Conservation (phyloP, 2,329 filamentous ascomycete genomes). For the Penicillium sp. region DNA sequence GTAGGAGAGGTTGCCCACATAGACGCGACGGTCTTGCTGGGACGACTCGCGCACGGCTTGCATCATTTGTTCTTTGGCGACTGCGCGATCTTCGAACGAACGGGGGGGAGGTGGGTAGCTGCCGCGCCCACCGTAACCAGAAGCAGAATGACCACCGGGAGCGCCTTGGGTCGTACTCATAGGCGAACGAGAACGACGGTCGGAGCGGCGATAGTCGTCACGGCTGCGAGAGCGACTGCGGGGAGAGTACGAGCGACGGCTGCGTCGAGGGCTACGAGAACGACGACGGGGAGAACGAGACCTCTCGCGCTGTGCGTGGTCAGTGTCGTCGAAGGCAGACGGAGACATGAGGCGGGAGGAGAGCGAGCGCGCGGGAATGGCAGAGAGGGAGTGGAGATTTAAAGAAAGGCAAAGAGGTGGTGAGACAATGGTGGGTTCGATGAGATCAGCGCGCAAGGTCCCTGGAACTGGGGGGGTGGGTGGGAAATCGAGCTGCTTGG, state of each 20-base stretch:
- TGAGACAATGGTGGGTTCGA: too few species aligned
- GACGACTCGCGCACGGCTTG: conserved; percentile 84
- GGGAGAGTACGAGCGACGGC: conserved; percentile 68
- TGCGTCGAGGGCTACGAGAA: conserved; percentile 70
- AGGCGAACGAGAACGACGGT: conserved; percentile 73
- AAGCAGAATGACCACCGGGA: conserved; percentile 54
- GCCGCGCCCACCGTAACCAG: conserved; percentile 50
- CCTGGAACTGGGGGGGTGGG: too few species aligned
- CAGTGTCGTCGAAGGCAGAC: too few species aligned
- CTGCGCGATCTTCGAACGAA: conserved; percentile 75
- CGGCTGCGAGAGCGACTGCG: conserved; percentile 70
- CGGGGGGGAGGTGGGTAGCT: conserved; percentile 56
- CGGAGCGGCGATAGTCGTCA: conserved; percentile 66
- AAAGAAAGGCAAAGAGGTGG: too few species aligned
- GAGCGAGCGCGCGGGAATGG: background rate
- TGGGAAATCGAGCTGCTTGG: too few species aligned
- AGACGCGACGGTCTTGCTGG: conserved; percentile 97
- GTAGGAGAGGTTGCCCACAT: conserved; percentile 97
- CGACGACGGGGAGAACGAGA: conserved; percentile 57
- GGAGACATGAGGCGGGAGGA: conserved; percentile 19
- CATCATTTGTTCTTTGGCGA: conserved; percentile 92
- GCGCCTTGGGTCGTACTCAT: too few species aligned
- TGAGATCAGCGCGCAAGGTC: too few species aligned
- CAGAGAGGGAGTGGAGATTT: too few species aligned
- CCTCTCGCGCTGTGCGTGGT: conserved; percentile 62